phyloP scores from a whole-genome alignment of 2,329 filamentous ascomycete genomes.

The Clonostachys chloroleuca region DNA sequence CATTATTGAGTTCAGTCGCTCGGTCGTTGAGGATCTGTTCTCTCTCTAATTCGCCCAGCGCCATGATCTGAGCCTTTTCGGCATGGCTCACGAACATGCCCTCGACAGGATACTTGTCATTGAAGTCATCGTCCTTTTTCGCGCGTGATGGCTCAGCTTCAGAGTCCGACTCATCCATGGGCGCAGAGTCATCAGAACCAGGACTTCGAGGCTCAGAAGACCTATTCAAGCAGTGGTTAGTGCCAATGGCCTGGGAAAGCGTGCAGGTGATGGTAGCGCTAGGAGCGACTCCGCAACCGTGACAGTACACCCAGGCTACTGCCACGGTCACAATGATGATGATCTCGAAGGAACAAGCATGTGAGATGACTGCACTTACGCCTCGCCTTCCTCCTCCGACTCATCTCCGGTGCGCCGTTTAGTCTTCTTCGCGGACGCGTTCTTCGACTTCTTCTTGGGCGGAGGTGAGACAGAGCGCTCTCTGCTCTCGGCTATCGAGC shows the following conservation, averaged over 20 bases:
- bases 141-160: conserved; percentile 42
- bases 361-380: conserved; percentile 22
- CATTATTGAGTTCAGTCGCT: conserved; percentile 74
- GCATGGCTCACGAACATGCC: conserved; percentile 73
- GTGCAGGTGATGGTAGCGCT: too few species aligned
- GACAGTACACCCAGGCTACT: not conserved
- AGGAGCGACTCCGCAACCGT: not conserved
- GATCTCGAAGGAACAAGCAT: not conserved
- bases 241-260: too few species aligned
- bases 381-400: conserved; percentile 58
- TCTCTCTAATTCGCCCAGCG: conserved; percentile 83
- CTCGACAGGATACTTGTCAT: conserved; percentile 78
- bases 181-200: conserved; percentile 73
- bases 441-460: conserved; percentile 20
- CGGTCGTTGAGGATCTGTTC: conserved; percentile 89
- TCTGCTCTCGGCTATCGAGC: conserved; percentile 46
- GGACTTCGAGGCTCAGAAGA: conserved; percentile 32
- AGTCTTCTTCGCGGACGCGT: conserved; percentile 35
- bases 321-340: too few species aligned
- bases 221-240: not conserved
- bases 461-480: conserved; percentile 50
- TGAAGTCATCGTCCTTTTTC: conserved; percentile 41
- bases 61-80: conserved; percentile 77
- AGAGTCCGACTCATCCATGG: conserved; percentile 86
- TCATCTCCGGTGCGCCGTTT: conserved; percentile 38